Conservation (phyloP, 139 green algal genomes). For the Tetraselmis chui region DNA sequence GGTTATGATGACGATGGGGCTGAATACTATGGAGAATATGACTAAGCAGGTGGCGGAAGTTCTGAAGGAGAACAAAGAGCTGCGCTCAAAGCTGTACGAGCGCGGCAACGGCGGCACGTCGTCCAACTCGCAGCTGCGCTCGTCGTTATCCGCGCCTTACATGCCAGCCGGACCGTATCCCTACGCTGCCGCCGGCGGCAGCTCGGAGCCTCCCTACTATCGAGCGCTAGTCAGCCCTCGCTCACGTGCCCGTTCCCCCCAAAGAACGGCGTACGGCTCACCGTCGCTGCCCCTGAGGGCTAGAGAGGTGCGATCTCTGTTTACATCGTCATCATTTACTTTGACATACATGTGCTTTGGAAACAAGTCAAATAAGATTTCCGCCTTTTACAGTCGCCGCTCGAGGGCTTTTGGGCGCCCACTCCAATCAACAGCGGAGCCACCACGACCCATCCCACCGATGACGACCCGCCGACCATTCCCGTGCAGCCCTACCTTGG, state of each 20-base stretch:
- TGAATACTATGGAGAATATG: background rate
- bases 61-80: background rate
- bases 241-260: background rate
- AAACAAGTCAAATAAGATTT: too few species aligned
- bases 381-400: background rate
- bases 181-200: background rate
- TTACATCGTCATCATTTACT: too few species aligned
- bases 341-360: too few species aligned
- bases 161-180: background rate
- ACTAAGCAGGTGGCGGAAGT: background rate
- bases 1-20: background rate
- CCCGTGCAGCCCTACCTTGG: background rate
- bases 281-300: background rate
- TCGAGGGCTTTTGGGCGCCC: background rate
- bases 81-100: background rate
- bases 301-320: background rate
- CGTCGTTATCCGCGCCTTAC: too few species aligned
- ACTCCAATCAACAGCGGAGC: too few species aligned
- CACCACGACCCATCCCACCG: too few species aligned
- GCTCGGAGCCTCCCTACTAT: background rate
- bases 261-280: background rate
- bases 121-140: too few species aligned
- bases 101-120: background rate
- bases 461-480: background rate
- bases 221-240: background rate